Percentiles rank a stretch among this genome's conserved stretches.
phyloP scores from a whole-genome alignment of 2,329 filamentous ascomycete genomes.

The Epichloe baconii region DNA sequence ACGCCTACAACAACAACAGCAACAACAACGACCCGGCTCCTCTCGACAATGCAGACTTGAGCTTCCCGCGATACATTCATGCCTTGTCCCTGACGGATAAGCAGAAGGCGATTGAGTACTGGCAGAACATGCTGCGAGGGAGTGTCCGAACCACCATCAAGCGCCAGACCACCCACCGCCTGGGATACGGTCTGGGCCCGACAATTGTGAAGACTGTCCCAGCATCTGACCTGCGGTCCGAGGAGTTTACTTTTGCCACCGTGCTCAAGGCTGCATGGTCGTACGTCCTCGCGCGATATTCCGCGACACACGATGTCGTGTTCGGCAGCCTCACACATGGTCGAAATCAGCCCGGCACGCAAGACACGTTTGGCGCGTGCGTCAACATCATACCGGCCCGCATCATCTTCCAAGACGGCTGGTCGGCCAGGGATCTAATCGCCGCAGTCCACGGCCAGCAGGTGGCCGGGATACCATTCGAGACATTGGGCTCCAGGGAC shows the following conservation, averaged over 20 bases:
- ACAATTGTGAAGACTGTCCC: background rate
- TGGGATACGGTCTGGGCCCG: background rate
- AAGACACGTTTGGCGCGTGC: background rate
- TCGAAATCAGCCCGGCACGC: slow-evolving; percentile 3
- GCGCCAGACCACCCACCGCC: background rate
- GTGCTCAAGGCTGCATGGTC: background rate
- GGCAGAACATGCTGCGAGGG: slow-evolving; percentile 1
- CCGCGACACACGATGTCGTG: slow-evolving; percentile 1
- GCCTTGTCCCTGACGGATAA: background rate
- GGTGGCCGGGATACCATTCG: background rate
- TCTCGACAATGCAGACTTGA: background rate
- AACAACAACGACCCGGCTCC: background rate
- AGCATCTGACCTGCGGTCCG: background rate
- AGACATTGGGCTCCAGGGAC: slow-evolving; percentile 1
- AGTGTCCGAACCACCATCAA: slow-evolving; percentile 1
- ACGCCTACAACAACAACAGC: background rate
- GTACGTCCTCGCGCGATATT: background rate
- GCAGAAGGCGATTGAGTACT: background rate
- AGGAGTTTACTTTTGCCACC: slow-evolving; percentile 1
- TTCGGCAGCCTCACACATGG: slow-evolving; percentile 2
- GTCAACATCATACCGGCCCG: slow-evolving; percentile 1
- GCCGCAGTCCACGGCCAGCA: background rate
- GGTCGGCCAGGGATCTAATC: background rate
- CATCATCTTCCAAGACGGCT: background rate
- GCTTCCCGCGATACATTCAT: background rate